Base-by-base conservation (phyloP, 352 stramenopile species). In the Sclerospora graminicola region DNA sequence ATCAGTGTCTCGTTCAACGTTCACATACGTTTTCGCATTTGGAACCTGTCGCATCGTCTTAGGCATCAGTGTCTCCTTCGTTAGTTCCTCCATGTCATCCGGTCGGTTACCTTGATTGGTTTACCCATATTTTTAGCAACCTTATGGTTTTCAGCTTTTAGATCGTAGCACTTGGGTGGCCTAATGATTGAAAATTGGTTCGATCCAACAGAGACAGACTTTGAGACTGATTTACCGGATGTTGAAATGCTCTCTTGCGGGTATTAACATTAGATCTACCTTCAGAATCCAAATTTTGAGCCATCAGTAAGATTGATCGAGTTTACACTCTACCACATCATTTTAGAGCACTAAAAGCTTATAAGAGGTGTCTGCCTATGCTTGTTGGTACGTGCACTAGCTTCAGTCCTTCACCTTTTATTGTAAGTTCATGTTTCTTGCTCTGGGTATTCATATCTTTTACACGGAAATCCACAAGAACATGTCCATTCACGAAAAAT, bases 171-270 rank as follows among this genome's bases (percentile, higher is more conserved):
- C 48, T 89, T 93, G 0, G 72, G 86, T 8, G 77, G 63, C 2
- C 77, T 93, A 44, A 88, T 78, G 41, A 93, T 90, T 2, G 82
- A 89, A 37, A 93, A 93, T 35, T 90, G 75, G 27, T 79, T 86
- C 5, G 79, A 84, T 5, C 70, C 66, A 21, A 67, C 41, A 7
- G 53, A 45, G 5, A 16, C n/a, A 26, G 37, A 28, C 29, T 63
- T 75, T 53, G 23, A 27, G 24, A 37, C 26, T 26, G 33, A 30
- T 11, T 62, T 69, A 15, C 26, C 30, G 0, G 40, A 44, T 2
- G 18, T 27, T 56, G 45, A 11, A 16, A 68, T 24, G 30, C 50
- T 60, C 41, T 61, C 36, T 39, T 45, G 49, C 16, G 54, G 28
- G 49, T 67, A n/a, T 18, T 51, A 31, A 49, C 36, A 20, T 51